Evolutionary conservation across 140 eudicot genomes (phyloP).

Genomic region (Senecio squalidus): DNA sequence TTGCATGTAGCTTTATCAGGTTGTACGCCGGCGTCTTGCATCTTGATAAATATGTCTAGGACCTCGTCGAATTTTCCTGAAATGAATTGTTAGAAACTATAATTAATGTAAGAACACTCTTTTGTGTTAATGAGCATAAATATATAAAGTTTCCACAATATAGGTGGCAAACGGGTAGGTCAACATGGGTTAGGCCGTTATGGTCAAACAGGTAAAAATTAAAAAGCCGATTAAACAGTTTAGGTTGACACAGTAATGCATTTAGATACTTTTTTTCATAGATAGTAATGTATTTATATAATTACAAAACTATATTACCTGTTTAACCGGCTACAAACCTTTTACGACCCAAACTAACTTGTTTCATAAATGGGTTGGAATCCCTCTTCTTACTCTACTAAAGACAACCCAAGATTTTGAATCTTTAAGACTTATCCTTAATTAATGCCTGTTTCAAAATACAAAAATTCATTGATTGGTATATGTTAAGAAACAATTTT

Average conservation of each 20-base stretch:
- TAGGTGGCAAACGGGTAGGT: too few species aligned
- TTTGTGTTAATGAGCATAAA: conserved; percentile 1
- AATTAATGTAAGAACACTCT: conserved; percentile 4
- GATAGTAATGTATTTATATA: too few species aligned
- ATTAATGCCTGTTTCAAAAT: not conserved
- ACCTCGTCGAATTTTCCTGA: conserved; percentile 64
- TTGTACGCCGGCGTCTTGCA: conserved; percentile 86
- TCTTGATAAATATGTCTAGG: conserved; percentile 65
- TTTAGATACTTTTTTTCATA: too few species aligned
- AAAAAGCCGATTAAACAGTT: too few species aligned
- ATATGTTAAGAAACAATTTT: not conserved
- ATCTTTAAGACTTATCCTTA: not conserved
- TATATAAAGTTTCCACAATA: conserved; percentile 6
- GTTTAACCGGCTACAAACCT: too few species aligned
- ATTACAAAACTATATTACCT: too few species aligned
- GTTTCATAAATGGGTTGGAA: too few species aligned
- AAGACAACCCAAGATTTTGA: not conserved
- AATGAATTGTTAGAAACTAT: not conserved
- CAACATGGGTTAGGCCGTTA: too few species aligned
- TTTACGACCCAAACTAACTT: too few species aligned
- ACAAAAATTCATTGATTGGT: not conserved
- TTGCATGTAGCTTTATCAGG: conserved; percentile 98
- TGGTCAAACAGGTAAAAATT: too few species aligned
- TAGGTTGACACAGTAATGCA: too few species aligned
- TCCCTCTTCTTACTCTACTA: too few species aligned